Evolutionary conservation across 352 stramenopile genomes (phyloP).

Genomic region (Pythium brachiatum): DNA sequence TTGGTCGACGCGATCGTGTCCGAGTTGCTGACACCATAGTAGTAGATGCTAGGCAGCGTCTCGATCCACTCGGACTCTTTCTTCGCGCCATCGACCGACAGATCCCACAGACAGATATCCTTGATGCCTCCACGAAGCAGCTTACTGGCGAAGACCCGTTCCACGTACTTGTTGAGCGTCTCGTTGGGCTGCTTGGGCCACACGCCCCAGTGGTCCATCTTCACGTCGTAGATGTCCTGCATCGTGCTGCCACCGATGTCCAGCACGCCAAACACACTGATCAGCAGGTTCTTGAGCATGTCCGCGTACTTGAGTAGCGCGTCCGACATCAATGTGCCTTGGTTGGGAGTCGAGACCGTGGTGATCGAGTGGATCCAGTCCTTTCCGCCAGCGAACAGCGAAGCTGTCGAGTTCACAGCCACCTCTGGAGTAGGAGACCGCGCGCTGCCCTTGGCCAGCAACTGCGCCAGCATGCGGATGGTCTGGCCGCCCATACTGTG

Average conservation of each 20-base stretch:
- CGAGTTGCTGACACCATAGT: conserved; percentile 49
- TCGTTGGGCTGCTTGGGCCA: conserved; percentile 25
- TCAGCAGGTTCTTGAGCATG: conserved; percentile 35
- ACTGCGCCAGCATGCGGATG: conserved; percentile 67
- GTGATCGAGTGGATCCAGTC: conserved; percentile 73
- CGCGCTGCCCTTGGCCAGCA: conserved; percentile 45
- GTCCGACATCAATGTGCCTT: conserved; percentile 50
- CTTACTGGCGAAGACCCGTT: conserved; percentile 36
- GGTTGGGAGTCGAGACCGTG: conserved; percentile 58
- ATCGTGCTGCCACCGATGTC: conserved; percentile 28
- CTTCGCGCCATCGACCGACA: conserved; percentile 32
- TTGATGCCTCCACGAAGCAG: conserved; percentile 38
- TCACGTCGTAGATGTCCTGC: conserved; percentile 41
- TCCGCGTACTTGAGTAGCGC: conserved; percentile 43
- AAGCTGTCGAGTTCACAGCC: conserved; percentile 21
- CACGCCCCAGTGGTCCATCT: conserved; percentile 57
- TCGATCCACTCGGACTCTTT: conserved; percentile 44
- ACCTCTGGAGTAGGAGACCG: conserved; percentile 36
- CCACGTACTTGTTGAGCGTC: conserved; percentile 28
- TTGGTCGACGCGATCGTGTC: conserved; percentile 40
- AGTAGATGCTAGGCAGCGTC: conserved; percentile 47
- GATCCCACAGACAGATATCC: conserved; percentile 40
- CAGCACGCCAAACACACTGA: conserved; percentile 33
- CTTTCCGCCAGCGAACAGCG: conserved; percentile 50
- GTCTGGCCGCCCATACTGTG: conserved; percentile 82